Evolutionary conservation across 129 eudicot species (phyloP), one percentile per base, ranked within the genome.

Genomic region (Kitagawia praeruptora): DNA sequence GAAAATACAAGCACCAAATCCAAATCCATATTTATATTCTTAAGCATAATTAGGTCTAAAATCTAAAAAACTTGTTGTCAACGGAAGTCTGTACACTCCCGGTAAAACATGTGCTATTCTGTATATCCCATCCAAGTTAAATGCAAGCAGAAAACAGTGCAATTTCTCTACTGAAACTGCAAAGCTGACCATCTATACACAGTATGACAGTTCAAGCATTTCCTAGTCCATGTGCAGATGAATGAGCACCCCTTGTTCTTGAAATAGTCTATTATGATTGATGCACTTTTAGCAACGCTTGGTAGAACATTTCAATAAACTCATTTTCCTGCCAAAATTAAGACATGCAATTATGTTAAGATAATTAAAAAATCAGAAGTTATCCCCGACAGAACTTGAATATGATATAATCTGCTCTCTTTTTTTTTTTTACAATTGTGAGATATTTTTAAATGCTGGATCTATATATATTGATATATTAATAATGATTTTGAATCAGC

Each of bases 221-320:
- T 71, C n/a, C 14, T 39, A n/a, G 63, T 25, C 54, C 14, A 18
- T 46, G 21, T 8, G 14, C 76, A 19, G 6, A 44, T 34, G 6
- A 42, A 42, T 23, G 51, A 23, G 6, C 53, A 2, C 77, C 69
- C 28, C 10, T 11, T 21, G 53, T 41, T 6, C 58, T 75, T 75
- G 18, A 75, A 77, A 11, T 70, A 1, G 21, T 88, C 84, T 61
- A 86, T 6, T 61, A 86, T 6, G 89, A 79, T 37, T 84, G 89
- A 79, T 84, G 92, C 14, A 84, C 87, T 80, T 86, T 86, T 77
- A 69, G 37, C 75, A 92, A 49, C 28, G 97, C 91, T 70, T 84
- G 89, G 71, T 86, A 85, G 12, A 92, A 82, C 88, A 89, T 80
- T 82, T 92, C 95, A 46, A 89, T 80, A 75, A 92, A 88, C 77